Percentiles rank a stretch among this genome's conserved stretches.
Conservation (phyloP, 169 alveolate genomes). For the Besnoitia besnoiti region DNA sequence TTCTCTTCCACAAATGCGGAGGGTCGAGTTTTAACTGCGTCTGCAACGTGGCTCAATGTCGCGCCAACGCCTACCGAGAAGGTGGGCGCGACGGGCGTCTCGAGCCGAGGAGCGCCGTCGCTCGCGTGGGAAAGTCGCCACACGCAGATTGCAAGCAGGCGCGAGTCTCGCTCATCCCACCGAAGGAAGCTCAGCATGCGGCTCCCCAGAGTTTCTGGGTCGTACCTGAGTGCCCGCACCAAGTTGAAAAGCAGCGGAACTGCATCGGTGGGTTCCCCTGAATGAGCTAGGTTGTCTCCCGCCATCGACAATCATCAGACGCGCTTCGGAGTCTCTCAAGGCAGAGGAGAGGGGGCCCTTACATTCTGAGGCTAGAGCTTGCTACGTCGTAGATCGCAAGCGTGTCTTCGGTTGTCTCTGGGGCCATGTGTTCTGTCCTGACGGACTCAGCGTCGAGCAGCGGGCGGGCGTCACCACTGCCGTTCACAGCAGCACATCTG, state of each 20-base stretch:
- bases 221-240: constrained; percentile 27
- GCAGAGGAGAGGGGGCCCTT: not conserved
- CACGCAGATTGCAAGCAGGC: constrained; percentile 5
- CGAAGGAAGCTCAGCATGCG: not conserved
- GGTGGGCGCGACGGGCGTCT: too few species aligned
- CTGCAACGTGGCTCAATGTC: too few species aligned
- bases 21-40: too few species aligned
- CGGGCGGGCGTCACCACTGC: not conserved
- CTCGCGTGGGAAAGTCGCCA: not conserved
- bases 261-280: not conserved
- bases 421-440: not conserved
- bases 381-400: not conserved
- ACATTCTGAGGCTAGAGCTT: not conserved
- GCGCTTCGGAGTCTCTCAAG: too few species aligned
- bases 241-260: not conserved
- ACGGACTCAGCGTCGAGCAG: not conserved
- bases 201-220: not conserved
- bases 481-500: not conserved
- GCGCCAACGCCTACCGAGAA: too few species aligned
- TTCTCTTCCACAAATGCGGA: too few species aligned
- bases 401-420: not conserved
- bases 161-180: constrained; percentile 19
- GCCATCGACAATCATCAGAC: too few species aligned
- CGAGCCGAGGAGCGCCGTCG: too few species aligned
- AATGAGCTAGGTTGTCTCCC: not conserved